Percentiles rank a stretch among this genome's conserved stretches.
Evolutionary conservation across 306 rosid genomes (phyloP).

Genomic region (Adenanthera pavonina): DNA sequence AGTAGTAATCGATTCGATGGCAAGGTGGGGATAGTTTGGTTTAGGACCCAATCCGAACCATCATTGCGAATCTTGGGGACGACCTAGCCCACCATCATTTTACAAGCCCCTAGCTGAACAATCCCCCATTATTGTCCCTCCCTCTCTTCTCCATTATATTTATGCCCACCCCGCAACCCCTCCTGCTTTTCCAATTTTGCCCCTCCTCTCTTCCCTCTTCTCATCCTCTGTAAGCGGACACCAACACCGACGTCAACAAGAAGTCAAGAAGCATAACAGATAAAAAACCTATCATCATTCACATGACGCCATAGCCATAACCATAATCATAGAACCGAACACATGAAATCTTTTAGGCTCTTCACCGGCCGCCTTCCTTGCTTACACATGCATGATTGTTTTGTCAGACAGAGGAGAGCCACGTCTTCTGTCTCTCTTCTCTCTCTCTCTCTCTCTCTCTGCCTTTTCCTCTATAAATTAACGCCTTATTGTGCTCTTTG

Average conservation of each 20-base stretch:
- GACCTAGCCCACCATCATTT: slow-evolving; percentile 99
- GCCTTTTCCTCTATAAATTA: slow-evolving; percentile 78
- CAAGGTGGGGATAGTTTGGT: slow-evolving; percentile 47
- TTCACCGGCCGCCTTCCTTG: slow-evolving; percentile 99
- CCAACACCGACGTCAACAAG: not conserved
- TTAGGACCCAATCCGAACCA: slow-evolving; percentile 96
- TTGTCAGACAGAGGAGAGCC: slow-evolving; percentile 79
- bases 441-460: slow-evolving; percentile 29
- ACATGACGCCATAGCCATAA: slow-evolving; percentile 82
- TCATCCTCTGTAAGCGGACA: not conserved
- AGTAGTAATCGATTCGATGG: slow-evolving; percentile 53
- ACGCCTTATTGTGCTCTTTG: slow-evolving; percentile 59
- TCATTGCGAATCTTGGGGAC: slow-evolving; percentile 99
- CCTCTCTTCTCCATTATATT: slow-evolving; percentile 46
- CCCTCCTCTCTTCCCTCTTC: not conserved
- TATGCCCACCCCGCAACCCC: not conserved
- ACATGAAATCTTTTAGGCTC: slow-evolving; percentile 65
- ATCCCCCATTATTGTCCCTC: slow-evolving; percentile 78
- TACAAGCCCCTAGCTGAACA: slow-evolving; percentile 70
- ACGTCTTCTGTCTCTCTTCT: slow-evolving; percentile 58
- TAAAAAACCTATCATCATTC: slow-evolving; percentile 54
- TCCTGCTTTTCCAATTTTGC: not conserved
- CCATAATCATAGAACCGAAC: slow-evolving; percentile 56
- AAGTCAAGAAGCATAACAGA: not conserved
- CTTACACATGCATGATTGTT: slow-evolving; percentile 98